Evolutionary conservation across 2,329 filamentous ascomycete genomes (phyloP), one percentile per base, ranked within the genome.

Genomic region (Sodiomyces alkalinus): DNA sequence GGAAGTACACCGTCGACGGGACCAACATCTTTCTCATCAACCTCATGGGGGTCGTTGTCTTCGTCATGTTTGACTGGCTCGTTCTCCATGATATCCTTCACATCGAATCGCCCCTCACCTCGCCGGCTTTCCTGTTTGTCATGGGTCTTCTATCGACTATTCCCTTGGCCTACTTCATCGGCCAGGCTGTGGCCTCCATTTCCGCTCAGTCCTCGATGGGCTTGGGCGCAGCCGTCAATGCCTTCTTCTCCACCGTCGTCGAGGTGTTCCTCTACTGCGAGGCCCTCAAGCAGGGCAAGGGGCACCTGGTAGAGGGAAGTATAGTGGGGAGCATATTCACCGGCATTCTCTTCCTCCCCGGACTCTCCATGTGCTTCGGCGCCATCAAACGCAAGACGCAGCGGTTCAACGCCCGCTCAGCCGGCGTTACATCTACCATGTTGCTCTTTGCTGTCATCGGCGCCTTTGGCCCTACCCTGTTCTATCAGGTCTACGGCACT

Each of bases 11-110:
- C 4, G 66, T 98, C 33, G 90, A 98, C 47, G 92, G 90, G 31
- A 98, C 90, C 35, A 98, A 98, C 55, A 92, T 98, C 47, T 96
- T 98, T 57, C 72, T 98, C 40, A 94, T 98, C 62, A 98, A 98
- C 50, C 68, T 98, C 32, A 82, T 96, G 58, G 79, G 74, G 9
- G 71, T 98, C 12, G 90, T 98, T n/a, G 59, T 81, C 15, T 94
- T 98, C 47, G 80, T 87, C 45, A 92, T 98, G 37, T 72, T 92
- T 39, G 90, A 98, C 59, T 96, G 87, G 64, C 74, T 74, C 34
- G 63, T 98, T 15, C 61, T 98, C 16, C 67, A 74, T 19, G 60
- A 74, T 11, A 54, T 72, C 4, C 54, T 96, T 19, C 68, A 77
- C 13, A 40, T 92, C 15, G 59, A 90, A 16, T 73, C 64, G 35